Evolutionary conservation across 2,329 filamentous ascomycete genomes (phyloP).

Genomic region (Cytospora schulzeri): DNA sequence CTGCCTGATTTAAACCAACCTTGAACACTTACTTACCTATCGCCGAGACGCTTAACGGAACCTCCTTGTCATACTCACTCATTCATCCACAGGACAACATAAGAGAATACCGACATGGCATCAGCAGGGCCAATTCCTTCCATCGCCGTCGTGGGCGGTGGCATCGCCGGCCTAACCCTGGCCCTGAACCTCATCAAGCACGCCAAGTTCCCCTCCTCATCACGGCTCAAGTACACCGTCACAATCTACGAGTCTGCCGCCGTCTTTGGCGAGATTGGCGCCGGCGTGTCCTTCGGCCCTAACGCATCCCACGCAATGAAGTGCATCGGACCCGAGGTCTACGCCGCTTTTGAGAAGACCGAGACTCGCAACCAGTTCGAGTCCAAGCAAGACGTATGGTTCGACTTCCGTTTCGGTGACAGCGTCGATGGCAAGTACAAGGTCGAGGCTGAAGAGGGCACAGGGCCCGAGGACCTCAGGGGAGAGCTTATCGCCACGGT

Average conservation of each 20-base stretch:
- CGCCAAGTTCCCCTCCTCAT: slow-evolving; percentile 30
- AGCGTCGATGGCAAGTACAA: slow-evolving; percentile 26
- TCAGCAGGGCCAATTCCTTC: slow-evolving; percentile 10
- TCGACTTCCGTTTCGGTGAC: slow-evolving; percentile 33
- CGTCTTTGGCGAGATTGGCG: slow-evolving; percentile 59
- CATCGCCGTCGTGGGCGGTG: slow-evolving; percentile 61
- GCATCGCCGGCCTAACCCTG: slow-evolving; percentile 58
- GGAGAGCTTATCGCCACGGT: slow-evolving; percentile 27
- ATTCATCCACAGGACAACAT: not conserved
- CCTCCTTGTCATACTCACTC: not conserved
- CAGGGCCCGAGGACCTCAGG: slow-evolving; percentile 13
- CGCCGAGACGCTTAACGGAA: not conserved
- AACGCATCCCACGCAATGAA: slow-evolving; percentile 41
- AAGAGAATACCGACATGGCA: not conserved
- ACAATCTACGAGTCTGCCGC: slow-evolving; percentile 58
- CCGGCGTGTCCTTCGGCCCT: slow-evolving; percentile 58
- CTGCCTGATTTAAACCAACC: not conserved
- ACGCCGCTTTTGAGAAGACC: slow-evolving; percentile 35
- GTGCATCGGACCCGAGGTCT: slow-evolving; percentile 32
- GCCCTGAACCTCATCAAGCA: slow-evolving; percentile 40
- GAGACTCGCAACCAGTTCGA: slow-evolving; percentile 34
- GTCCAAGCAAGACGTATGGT: slow-evolving; percentile 33
- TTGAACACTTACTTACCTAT: not conserved
- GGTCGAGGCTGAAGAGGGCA: slow-evolving; percentile 22
- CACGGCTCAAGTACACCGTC: slow-evolving; percentile 22